Base-by-base conservation (phyloP, 1,139 yeast species). In the Nakaseomyces uthaithaninus region DNA sequence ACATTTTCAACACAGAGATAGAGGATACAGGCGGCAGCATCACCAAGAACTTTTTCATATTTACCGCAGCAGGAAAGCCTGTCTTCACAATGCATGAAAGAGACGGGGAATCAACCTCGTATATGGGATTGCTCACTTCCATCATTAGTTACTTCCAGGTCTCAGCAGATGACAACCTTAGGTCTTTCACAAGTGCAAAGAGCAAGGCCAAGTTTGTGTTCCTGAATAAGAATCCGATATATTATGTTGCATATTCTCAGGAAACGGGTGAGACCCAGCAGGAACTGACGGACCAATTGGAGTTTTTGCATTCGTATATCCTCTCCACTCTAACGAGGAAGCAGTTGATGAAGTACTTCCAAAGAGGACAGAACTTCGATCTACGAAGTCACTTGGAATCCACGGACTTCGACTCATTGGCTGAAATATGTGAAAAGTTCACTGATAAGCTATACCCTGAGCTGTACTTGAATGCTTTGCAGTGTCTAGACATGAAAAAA, bases 61-160 rank as follows among this genome's bases (percentile, higher is more conserved):
- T 91, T n/a, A 86, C 95, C 0, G 66, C 80, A 2, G 95, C 97
- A 0, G 98, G 98, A 0, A 91, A 91, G 59, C 96, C 95, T 1
- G 83, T 91, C 6, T 91, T 81, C 60, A 75, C 94, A 1, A 68
- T 82, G 68, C 72, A 80, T 55, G 95, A 95, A 3, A 65, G 77
- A 0, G 94, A 86, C 45, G 80, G 76, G 38, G 63, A 78, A 19
- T 68, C 82, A 1, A 66, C 83, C 37, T 85, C 91, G 1, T 82
- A 83, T 54, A 77, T 84, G 67, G 93, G 91, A 1, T 55, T 68
- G 10, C 54, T 70, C 2, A 70, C 68, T 44, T 69, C 74, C 0
- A 55, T 70, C 8, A 57, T 69, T 15, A 59, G 56, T 35, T 65
- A 66, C 27, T 70, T 68, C 45, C 55, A 59, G 39, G 46, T 62